A percentile compares a stretch with the other conserved stretches of the same genome.
Evolutionary conservation across 441 rosid species (phyloP).

Genomic region (Mallotus repandus): DNA sequence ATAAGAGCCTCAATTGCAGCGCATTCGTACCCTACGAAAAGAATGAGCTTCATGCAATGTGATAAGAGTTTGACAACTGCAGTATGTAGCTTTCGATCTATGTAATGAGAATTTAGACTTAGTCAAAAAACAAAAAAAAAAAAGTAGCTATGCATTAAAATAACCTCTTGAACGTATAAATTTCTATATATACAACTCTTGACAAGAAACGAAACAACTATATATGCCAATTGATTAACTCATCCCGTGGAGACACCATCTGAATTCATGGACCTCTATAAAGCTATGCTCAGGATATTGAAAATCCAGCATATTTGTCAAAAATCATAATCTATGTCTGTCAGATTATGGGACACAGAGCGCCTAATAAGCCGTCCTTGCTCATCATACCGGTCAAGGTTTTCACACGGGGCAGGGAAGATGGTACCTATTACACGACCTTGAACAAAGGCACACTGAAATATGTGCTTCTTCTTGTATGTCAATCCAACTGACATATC

Average conservation of each 20-base stretch:
- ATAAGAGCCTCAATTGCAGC: too few relatives aligned
- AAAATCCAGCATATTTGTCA: conserved; percentile 20
- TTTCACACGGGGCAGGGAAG: conserved; percentile 83
- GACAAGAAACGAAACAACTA: neutral
- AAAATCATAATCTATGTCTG: conserved; percentile 83
- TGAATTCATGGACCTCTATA: conserved; percentile 12
- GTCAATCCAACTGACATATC: conserved; percentile 80
- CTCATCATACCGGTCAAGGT: conserved; percentile 78
- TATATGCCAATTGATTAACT: neutral
- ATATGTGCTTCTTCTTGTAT: conserved; percentile 91
- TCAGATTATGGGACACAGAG: conserved; percentile 56
- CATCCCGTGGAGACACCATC: too few relatives aligned
- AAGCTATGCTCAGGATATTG: neutral
- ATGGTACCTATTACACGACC: conserved; percentile 82
- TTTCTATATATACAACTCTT: conserved; percentile 30
- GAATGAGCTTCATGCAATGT: neutral
- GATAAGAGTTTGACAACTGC: neutral
- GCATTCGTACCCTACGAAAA: neutral
- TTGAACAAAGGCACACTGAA: conserved; percentile 82
- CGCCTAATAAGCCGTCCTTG: conserved; percentile 55
- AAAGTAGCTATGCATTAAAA: neutral
- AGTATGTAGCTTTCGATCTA: neutral
- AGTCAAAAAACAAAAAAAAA: too few relatives aligned
- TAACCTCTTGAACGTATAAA: conserved; percentile 13
- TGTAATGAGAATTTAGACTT: neutral